Percentiles rank a stretch among this genome's conserved stretches.
phyloP scores from a whole-genome alignment of 225 moss, liverwort and hornwort species.

The Marchantia paleacea region DNA sequence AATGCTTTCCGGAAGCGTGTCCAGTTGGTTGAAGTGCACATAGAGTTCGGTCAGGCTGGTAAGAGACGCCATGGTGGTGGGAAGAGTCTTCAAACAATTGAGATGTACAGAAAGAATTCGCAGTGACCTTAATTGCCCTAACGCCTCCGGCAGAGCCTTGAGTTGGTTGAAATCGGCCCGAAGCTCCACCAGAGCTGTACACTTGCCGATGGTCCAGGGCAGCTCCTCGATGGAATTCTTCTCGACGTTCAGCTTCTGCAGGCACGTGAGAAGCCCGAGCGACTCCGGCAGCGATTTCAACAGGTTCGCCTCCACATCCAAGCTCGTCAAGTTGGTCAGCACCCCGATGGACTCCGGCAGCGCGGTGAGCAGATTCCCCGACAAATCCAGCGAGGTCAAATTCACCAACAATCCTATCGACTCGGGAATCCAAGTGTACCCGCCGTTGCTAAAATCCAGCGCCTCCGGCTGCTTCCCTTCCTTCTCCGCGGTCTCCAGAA shows the following conservation, averaged over 20 bases:
- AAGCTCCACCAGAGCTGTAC: slow-evolving; percentile 69
- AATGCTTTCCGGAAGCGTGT: slow-evolving; percentile 67
- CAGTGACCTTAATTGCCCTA: slow-evolving; percentile 60
- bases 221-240: slow-evolving; percentile 78
- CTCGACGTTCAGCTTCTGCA: slow-evolving; percentile 55
- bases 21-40: slow-evolving; percentile 65
- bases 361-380: slow-evolving; percentile 66
- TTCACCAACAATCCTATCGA: slow-evolving; percentile 55
- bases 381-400: slow-evolving; percentile 57
- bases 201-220: slow-evolving; percentile 73
- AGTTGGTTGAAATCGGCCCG: slow-evolving; percentile 69
- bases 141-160: slow-evolving; percentile 83
- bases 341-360: slow-evolving; percentile 85
- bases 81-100: slow-evolving; percentile 67
- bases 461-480: slow-evolving; percentile 37
- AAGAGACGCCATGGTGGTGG: slow-evolving; percentile 71
- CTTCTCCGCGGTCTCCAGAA: slow-evolving; percentile 50
- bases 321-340: slow-evolving; percentile 48
- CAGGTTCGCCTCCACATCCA: slow-evolving; percentile 58
- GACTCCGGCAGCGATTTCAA: slow-evolving; percentile 61
- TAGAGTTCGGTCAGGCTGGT: slow-evolving; percentile 68
- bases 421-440: slow-evolving; percentile 66
- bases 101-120: slow-evolving; percentile 58
- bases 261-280: slow-evolving; percentile 58
- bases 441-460: slow-evolving; percentile 49